Percentiles rank a stretch among this genome's conserved stretches.
phyloP scores from a whole-genome alignment of 257 asterid genomes.

The Gynochthodes officinalis region DNA sequence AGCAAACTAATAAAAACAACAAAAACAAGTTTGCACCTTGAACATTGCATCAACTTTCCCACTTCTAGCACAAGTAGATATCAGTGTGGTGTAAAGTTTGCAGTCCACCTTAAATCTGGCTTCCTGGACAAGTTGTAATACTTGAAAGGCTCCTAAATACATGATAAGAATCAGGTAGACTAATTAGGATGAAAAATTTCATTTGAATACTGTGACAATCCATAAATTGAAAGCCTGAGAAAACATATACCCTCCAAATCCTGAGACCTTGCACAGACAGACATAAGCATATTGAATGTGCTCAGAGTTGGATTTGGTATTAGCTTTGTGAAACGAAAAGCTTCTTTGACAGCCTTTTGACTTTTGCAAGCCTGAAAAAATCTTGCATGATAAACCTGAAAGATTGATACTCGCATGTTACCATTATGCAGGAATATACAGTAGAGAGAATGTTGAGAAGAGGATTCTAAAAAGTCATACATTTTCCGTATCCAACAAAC shows the following conservation, averaged over 20 bases:
- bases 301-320: conserved; percentile 85
- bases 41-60: conserved; percentile 98
- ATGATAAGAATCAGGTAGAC: conserved; percentile 23
- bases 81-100: conserved; percentile 91
- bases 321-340: conserved; percentile 73
- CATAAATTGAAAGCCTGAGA: background rate
- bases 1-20: background rate
- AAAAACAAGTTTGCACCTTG: conserved; percentile 43
- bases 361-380: conserved; percentile 75
- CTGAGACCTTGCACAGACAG: conserved; percentile 83
- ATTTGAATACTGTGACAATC: background rate
- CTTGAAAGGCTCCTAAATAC: conserved; percentile 77
- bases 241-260: conserved; percentile 63
- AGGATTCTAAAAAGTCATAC: conserved; percentile 36
- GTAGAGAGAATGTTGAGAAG: conserved; percentile 10
- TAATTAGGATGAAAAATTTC: background rate
- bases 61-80: conserved; percentile 93
- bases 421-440: conserved; percentile 20
- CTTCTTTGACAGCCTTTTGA: conserved; percentile 80
- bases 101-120: conserved; percentile 77
- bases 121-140: conserved; percentile 62
- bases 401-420: conserved; percentile 13
- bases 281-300: conserved; percentile 96
- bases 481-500: conserved; percentile 77
- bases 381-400: conserved; percentile 81